Evolutionary conservation across 75 land plant species (phyloP).

Genomic region (Gnetum montanum): DNA sequence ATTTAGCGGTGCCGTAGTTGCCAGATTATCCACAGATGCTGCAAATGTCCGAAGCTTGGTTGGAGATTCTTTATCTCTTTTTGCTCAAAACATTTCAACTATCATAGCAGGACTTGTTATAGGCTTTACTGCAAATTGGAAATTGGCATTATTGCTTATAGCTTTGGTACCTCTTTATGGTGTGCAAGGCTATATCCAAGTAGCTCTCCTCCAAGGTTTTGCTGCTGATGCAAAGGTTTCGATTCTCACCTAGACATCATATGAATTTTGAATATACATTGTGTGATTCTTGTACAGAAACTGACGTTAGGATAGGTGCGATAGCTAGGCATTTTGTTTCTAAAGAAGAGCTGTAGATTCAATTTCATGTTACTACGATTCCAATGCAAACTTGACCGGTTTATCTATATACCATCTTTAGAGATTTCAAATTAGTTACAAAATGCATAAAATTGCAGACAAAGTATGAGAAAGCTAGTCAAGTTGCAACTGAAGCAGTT

Average conservation of each 20-base stretch:
- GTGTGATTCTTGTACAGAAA: too few relatives aligned
- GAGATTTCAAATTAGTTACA: neutral
- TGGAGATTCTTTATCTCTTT: conserved; percentile 37
- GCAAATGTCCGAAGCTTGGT: conserved; percentile 34
- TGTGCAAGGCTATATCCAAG: conserved; percentile 30
- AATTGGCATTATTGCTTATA: conserved; percentile 32
- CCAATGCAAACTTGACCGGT: neutral
- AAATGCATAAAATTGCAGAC: conserved; percentile 8
- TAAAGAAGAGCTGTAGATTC: neutral
- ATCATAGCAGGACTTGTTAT: conserved; percentile 30
- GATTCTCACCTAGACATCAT: neutral
- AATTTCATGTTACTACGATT: neutral
- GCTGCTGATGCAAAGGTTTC: conserved; percentile 51
- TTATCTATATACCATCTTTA: neutral
- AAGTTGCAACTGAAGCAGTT: conserved; percentile 52
- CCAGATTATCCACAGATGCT: conserved; percentile 50
- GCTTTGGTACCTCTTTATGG: conserved; percentile 40
- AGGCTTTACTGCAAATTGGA: conserved; percentile 43
- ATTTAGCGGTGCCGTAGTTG: conserved; percentile 42
- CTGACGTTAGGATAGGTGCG: too few relatives aligned
- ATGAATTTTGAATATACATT: neutral
- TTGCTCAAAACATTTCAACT: conserved; percentile 35
- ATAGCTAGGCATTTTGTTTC: neutral
- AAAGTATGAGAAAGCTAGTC: conserved; percentile 55
- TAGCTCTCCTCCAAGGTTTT: conserved; percentile 36